Evolutionary conservation across 1,284 basidiomycete genomes (phyloP), one percentile per base, ranked within the genome.

Genomic region (Phylloboletellus chloephorus): DNA sequence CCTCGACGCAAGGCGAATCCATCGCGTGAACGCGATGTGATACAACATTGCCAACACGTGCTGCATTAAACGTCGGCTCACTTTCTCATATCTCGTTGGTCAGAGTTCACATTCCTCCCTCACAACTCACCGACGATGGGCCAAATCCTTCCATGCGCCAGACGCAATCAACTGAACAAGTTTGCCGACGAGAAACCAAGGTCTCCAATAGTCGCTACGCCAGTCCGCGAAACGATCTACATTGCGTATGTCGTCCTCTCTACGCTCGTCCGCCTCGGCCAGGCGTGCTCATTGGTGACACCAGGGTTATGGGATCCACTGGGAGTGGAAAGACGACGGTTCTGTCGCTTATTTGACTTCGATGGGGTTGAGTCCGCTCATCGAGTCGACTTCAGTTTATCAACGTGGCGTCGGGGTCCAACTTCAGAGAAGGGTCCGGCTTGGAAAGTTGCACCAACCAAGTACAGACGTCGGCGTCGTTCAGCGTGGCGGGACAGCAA

Each of bases 381-480:
- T 20, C 13, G 5, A 11, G 17, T 9, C 32, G 11, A 23, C 24
- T 9, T 23, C 16, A 66, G 66, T 68, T 66, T 50, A 65, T 66
- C 49, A 67, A 66, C 45, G 26, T 52, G 2, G 60, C 58, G 19
- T 67, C 65, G 16, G 55, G 53, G 2, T 67, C 66, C 3, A 24
- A 42, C 29, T 49, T 67, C 13, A 50, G 55, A 28, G 58, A 61
- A 22, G 61, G 66, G 9, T 46, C 49, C 10, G 51, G 56, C 12
- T 37, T 66, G 30, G 57, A 67, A 31, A 68, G 67, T 24, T 66
- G 63, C 41, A 66, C 64, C 17, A 56, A 62, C 5, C 41, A 65
- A 37, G 57, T 68, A 7, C 63, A 67, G 43, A 54, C 52, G 4
- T 59, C 62, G 0, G 1, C 43, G 8, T 49, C 52, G 28, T 66